phyloP scores from a whole-genome alignment of 2,329 filamentous ascomycete species.

The Monosporascus sp. region DNA sequence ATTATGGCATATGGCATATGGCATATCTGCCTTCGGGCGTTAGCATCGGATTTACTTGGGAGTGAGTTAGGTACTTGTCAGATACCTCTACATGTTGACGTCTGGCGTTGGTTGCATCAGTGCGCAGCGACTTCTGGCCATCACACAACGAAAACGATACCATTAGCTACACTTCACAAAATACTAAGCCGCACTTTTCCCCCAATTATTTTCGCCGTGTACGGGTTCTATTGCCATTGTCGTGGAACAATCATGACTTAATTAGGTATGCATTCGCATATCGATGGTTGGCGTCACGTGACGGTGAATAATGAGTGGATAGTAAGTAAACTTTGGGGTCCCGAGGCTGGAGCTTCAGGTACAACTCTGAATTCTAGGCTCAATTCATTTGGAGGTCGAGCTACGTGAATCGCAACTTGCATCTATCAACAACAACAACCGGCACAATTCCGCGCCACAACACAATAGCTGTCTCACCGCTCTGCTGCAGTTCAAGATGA shows the following conservation, averaged over 20 bases:
- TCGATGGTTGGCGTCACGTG: too few species aligned
- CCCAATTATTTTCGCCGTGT: too few species aligned
- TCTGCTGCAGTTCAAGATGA: slow-evolving; percentile 58
- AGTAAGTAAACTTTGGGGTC: too few species aligned
- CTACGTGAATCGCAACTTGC: too few species aligned
- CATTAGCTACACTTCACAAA: background rate
- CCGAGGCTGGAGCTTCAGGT: too few species aligned
- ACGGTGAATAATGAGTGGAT: too few species aligned
- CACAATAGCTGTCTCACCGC: background rate
- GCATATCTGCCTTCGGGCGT: background rate
- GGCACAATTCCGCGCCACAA: background rate
- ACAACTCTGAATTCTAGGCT: too few species aligned
- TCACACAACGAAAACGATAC: background rate
- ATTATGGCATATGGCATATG: background rate
- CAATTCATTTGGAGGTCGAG: too few species aligned
- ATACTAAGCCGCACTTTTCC: background rate
- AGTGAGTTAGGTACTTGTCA: background rate
- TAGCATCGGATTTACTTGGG: background rate
- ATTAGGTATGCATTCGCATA: too few species aligned
- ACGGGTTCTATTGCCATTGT: too few species aligned
- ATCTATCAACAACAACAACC: too few species aligned
- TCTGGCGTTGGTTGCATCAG: background rate
- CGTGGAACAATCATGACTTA: too few species aligned
- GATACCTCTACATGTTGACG: background rate
- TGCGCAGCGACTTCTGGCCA: background rate